A percentile compares a stretch with the other conserved stretches of the same genome.
Evolutionary conservation across 1,284 basidiomycete species (phyloP).

Genomic region (Bjerkandera adusta): DNA sequence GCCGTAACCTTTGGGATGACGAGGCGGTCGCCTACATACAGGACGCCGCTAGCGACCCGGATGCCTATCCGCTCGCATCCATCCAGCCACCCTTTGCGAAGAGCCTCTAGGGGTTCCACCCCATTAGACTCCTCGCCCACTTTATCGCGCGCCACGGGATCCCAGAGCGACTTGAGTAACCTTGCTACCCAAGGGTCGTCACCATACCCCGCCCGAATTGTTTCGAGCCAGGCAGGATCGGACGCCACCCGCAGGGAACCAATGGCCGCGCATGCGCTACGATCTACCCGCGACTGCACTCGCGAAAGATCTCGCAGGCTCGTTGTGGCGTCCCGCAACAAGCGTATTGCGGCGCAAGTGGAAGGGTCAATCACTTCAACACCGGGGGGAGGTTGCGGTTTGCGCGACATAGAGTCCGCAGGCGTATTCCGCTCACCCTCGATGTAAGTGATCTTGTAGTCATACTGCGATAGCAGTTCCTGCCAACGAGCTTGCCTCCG

Average conservation of each 20-base stretch:
- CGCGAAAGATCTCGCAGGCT: neutral
- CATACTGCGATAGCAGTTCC: slow-evolving; percentile 6
- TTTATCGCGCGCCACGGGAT: neutral
- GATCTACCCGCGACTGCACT: neutral
- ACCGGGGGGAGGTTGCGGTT: slow-evolving; percentile 13
- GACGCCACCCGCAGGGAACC: neutral
- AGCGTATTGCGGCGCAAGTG: neutral
- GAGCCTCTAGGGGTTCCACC: neutral
- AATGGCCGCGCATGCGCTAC: neutral
- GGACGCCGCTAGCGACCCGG: neutral
- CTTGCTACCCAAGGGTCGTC: slow-evolving; percentile 2
- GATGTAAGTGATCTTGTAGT: slow-evolving; percentile 1
- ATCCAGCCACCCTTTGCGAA: neutral
- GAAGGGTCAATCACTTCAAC: neutral
- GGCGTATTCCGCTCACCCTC: slow-evolving; percentile 26
- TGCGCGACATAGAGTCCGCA: slow-evolving; percentile 2
- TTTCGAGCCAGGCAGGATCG: slow-evolving; percentile 2
- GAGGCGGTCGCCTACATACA: slow-evolving; percentile 3
- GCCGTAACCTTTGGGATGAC: slow-evolving; percentile 26
- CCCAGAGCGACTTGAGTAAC: neutral
- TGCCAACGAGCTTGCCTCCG: slow-evolving; percentile 7
- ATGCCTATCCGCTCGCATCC: neutral
- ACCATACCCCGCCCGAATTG: neutral
- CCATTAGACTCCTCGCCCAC: neutral
- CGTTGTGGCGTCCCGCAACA: neutral